Percentiles rank a stretch among this genome's conserved stretches.
phyloP scores from a whole-genome alignment of 768 basidiomycete species.

The Pholiota conissans region DNA sequence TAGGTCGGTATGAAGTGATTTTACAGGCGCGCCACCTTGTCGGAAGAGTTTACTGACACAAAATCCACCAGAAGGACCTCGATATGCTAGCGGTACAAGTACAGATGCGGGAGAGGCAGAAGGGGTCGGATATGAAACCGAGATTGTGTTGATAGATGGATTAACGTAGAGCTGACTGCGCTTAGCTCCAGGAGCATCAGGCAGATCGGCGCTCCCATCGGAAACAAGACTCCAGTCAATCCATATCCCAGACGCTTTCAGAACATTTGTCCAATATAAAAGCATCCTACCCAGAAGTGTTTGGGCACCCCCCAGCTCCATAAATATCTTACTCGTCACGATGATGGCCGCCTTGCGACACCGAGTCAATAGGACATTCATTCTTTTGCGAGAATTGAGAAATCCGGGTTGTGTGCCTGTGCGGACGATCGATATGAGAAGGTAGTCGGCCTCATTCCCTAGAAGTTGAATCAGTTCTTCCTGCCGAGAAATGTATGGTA shows the following conservation, averaged over 20 bases:
- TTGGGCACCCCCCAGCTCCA: constrained; percentile 27
- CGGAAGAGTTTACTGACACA: not conserved
- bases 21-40: not conserved
- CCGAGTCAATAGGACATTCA: constrained; percentile 56
- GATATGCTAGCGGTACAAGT: not conserved
- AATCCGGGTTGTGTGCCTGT: constrained; percentile 43
- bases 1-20: not conserved
- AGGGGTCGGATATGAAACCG: not conserved
- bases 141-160: not conserved
- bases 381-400: constrained; percentile 39
- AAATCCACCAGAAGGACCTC: not conserved
- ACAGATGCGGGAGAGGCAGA: not conserved
- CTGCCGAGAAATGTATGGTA: not conserved
- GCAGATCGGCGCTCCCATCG: constrained; percentile 28
- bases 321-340: constrained; percentile 43
- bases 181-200: constrained; percentile 20
- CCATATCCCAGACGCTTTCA: constrained; percentile 24
- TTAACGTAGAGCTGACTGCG: too few relatives aligned
- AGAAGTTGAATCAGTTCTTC: too few relatives aligned
- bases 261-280: constrained; percentile 20
- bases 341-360: constrained; percentile 48
- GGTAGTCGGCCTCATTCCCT: constrained; percentile 54
- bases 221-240: constrained; percentile 30
- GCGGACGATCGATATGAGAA: constrained; percentile 53
- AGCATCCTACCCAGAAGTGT: constrained; percentile 46